Base-by-base conservation (phyloP, 441 rosid genomes). In the Adansonia madagascariensis region DNA sequence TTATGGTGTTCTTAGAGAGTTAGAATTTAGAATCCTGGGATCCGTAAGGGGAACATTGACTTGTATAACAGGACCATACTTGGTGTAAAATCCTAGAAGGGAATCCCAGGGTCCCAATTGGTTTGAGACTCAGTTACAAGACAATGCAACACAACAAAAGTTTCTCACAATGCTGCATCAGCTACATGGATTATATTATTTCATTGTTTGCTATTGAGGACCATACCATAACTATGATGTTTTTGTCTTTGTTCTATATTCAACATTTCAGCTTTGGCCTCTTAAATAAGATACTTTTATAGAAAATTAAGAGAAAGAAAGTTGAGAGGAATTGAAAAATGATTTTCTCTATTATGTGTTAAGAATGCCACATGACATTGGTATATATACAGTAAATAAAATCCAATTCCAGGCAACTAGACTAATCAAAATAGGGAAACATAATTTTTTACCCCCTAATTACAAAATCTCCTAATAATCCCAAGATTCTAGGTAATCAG, bases 1-100 rank as follows among this genome's bases (percentile, higher is more conserved):
- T 60, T 60, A 24, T 24, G 41, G 15, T 24, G 64, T 24, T 60
- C 41, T 60, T 60, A 17, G 59, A 53, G 59, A 53, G 7, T 53
- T 53, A 53, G 59, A 15, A n/a, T 53, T 53, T 60, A 5, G 65
- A 12, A 60, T 14, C n/a, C 4, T 24, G 24, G 41, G 65, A 60
- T 24, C 65, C 10, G 12, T 15, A 12, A 24, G n/a, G n/a, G 17
- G 65, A 60, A 24, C 41, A 27, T 24, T 60, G 41, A 60, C 65
- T 10, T 60, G 41, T 14, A 11, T 15, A 24, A 60, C 35, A 24
- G 39, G n/a, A 11, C 65, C 44, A 35, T 35, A 63, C 44, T 62
- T 35, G 57, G 2, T n/a, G 20, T 63, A 63, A 63, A 63, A 14
- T 63, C 68, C 46, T 63, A 20, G 20, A 35, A 63, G 68, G 44